Base-by-base conservation (phyloP, 768 basidiomycete genomes). In the Kwoniella europaea region DNA sequence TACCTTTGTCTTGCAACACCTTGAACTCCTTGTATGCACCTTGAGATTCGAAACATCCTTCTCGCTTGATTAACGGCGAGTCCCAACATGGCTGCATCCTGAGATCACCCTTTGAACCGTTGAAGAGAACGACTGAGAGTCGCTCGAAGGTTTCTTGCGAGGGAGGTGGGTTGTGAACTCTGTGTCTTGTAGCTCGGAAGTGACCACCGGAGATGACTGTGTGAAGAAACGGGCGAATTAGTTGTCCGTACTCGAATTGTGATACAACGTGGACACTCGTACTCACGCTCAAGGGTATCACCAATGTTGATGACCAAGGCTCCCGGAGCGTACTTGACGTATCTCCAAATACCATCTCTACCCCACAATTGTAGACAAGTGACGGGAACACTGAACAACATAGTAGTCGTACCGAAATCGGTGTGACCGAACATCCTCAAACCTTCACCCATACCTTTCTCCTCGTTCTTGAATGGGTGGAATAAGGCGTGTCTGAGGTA, bases 301-400 rank as follows among this genome's bases (percentile, higher is more conserved):
- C 77, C 79, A 20, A 81, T 76, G 71, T 81, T 81, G 69, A 81
- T 73, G 4, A 81, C 76, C 22, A 81, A 58, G 1, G 79, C 72
- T 16, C 79, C 79, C 1, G 74, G 72, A 1, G 68, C 64, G 66
- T 81, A 77, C 18, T 63, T 64, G 50, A 76, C 79, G 46, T 77
- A 81, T 54, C 71, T 54, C 79, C 79, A 81, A 55, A 73, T 57
- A 35, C 75, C 72, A 50, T 81, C 76, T 16, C 54, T 42, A n/a
- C 73, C 77, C 69, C 76, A 76, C 63, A 81, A 75, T 56, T 81
- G 79, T 9, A 81, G 76, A 46, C 71, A 78, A 5, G 74, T 68
- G 66, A 81, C 69, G 3, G 79, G 79, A 4, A 79, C 76, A 12
- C 76, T 77, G 74, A 78, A 81, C 20, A 81, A 64, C 24, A 79